Base-by-base conservation (phyloP, 2,329 filamentous ascomycete genomes). In the Colletotrichum aenigma region DNA sequence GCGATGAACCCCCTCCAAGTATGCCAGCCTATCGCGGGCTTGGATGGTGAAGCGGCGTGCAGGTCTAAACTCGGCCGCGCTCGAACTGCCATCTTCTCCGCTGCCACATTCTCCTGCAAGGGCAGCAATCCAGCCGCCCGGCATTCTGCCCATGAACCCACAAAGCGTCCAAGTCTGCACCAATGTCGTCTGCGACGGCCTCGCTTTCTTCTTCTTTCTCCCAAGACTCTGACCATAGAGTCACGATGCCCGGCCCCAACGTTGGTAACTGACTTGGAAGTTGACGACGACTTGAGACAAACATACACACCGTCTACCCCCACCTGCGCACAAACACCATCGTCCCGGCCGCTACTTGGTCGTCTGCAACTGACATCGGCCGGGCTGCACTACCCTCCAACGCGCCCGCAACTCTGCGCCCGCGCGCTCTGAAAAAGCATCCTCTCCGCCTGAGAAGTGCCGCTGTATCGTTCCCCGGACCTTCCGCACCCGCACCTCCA, bases 341-440 rank as follows among this genome's bases (percentile, higher is more conserved):
- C 26, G 15, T 65, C 18, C 52, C 65, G 48, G 30, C 58, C 48
- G 52, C 60, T 26, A 34, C 71, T 43, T 28, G 61, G 43, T 21
- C 34, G 55, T 34, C 30, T 52, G 56, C 64, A 34, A 64, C 70
- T 67, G 36, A 52, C 61, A 48, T 68, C 69, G 73, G 73, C 69
- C 43, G 55, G 65, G 52, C 21, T 55, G 10, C 71, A 58, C 43
- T 52, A 52, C 10, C 10, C 43, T 52, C n/a, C 43, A n/a, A 52
- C 43, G 71, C 70, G 74, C 70, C 70, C 74, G 70, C 70, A 76
- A 12, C 15, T 69, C 32, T 76, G 60, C 74, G 65, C 65, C 74
- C 74, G 65, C 71, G 71, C 60, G 24, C 28, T 70, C 74, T 64
- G 70, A 48, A 62, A 71, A 62, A 61, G 58, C 30, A n/a, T 61